Evolutionary conservation across 176 grass and related monocot species (phyloP).

Genomic region (Aegilops tauschii): DNA sequence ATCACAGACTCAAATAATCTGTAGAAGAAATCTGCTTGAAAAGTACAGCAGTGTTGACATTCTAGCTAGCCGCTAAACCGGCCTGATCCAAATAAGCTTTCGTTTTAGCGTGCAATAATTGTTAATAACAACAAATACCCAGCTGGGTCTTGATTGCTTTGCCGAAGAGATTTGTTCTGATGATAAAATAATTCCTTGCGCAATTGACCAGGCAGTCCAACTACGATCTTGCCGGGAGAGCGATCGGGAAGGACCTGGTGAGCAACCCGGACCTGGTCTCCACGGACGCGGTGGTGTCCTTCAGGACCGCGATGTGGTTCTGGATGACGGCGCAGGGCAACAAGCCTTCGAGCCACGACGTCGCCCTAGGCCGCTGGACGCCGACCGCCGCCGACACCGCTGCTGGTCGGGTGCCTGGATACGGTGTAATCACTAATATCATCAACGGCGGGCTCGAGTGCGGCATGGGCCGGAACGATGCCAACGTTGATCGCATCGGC

Average conservation of each 20-base stretch:
- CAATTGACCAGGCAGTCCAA: conserved; percentile 34
- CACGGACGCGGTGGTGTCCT: conserved; percentile 37
- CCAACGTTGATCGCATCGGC: conserved; percentile 35
- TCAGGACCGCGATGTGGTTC: conserved; percentile 63
- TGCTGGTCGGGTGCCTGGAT: conserved; percentile 37
- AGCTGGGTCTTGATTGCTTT: not conserved
- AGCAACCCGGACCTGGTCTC: conserved; percentile 55
- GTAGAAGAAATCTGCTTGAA: not conserved
- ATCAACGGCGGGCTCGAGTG: conserved; percentile 74
- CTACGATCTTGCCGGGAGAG: conserved; percentile 40
- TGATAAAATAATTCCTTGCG: not conserved
- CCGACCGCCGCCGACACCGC: conserved; percentile 20
- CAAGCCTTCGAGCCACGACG: conserved; percentile 60
- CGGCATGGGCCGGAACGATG: not conserved
- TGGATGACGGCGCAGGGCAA: conserved; percentile 54
- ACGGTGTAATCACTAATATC: conserved; percentile 69
- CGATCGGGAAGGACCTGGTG: conserved; percentile 41
- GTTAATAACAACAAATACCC: not conserved
- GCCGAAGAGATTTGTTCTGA: not conserved
- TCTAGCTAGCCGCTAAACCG: not conserved
- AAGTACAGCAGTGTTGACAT: not conserved
- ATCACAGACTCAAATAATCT: not conserved
- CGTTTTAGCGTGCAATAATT: not conserved
- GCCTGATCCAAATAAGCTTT: not conserved
- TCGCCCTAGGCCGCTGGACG: conserved; percentile 34